Evolutionary conservation across 169 alveolate genomes (phyloP).

Genomic region (Babesia caballi): DNA sequence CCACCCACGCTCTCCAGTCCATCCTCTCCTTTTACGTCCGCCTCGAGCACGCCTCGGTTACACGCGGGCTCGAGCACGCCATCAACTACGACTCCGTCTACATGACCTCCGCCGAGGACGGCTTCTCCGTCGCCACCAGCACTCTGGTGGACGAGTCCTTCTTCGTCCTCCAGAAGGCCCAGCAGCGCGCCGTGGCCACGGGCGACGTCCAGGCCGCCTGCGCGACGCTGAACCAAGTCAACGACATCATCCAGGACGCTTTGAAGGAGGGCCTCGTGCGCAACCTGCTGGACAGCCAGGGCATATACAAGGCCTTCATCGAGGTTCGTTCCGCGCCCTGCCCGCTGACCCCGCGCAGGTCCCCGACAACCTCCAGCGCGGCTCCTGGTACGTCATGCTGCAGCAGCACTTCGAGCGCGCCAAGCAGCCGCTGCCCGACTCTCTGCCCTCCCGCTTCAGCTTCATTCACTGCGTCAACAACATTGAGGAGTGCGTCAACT

Average conservation of each 20-base stretch:
- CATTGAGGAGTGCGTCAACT: slow-evolving; percentile 55
- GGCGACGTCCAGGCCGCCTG: slow-evolving; percentile 68
- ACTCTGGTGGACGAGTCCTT: slow-evolving; percentile 62
- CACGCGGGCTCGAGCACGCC: slow-evolving; percentile 31
- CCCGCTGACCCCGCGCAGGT: background rate
- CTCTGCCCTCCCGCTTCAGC: slow-evolving; percentile 46
- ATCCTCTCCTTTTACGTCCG: slow-evolving; percentile 36
- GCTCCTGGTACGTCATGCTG: slow-evolving; percentile 36
- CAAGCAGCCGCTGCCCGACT: slow-evolving; percentile 36
- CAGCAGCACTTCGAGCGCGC: slow-evolving; percentile 34
- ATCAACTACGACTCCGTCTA: slow-evolving; percentile 41
- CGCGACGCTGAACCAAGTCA: slow-evolving; percentile 59
- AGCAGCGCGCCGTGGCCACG: slow-evolving; percentile 61
- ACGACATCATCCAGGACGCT: slow-evolving; percentile 18
- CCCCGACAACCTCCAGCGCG: slow-evolving; percentile 30
- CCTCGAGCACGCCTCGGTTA: slow-evolving; percentile 38
- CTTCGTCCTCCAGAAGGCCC: slow-evolving; percentile 59
- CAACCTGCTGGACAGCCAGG: slow-evolving; percentile 43
- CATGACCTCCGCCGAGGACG: slow-evolving; percentile 27
- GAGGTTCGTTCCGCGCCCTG: slow-evolving; percentile 12
- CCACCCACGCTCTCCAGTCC: slow-evolving; percentile 48
- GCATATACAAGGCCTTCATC: slow-evolving; percentile 28
- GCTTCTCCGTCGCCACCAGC: slow-evolving; percentile 31
- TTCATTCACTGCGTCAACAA: slow-evolving; percentile 58
- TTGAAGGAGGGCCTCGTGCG: slow-evolving; percentile 30